A percentile compares a stretch with the other conserved stretches of the same genome.
Conservation (phyloP, 108 stramenopile genomes). For the Nitzschia inconspicua region DNA sequence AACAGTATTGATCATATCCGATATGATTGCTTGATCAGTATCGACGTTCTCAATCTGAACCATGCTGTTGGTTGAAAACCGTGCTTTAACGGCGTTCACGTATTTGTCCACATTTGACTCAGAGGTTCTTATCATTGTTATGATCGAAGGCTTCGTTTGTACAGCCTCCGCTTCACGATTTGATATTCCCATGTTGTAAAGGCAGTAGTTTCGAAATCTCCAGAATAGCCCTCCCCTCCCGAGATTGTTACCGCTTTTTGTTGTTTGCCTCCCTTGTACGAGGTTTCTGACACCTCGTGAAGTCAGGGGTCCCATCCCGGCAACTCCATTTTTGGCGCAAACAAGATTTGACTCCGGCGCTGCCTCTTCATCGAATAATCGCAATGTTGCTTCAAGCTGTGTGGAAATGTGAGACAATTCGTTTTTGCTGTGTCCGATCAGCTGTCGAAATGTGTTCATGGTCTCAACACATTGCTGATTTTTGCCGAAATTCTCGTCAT, state of each 20-base stretch:
- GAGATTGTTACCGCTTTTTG: constrained; percentile 31
- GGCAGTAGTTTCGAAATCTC: constrained; percentile 44
- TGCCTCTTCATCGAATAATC: neutral
- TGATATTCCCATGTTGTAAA: constrained; percentile 41
- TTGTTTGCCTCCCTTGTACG: constrained; percentile 37
- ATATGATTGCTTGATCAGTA: too few species aligned
- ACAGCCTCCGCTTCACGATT: too few species aligned
- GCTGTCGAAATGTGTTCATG: constrained; percentile 3
- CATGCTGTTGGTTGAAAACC: too few species aligned
- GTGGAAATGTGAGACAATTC: neutral
- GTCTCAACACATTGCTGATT: too few species aligned
- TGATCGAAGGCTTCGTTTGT: too few species aligned
- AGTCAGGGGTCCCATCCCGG: constrained; percentile 43
- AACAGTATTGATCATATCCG: too few species aligned
- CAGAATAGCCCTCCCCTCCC: constrained; percentile 45
- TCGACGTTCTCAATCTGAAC: too few species aligned
- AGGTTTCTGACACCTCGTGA: constrained; percentile 46
- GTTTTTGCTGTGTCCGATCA: constrained; percentile 24
- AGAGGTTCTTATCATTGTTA: too few species aligned
- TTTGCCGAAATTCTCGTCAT: too few species aligned
- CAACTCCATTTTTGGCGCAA: constrained; percentile 39
- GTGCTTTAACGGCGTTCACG: too few species aligned
- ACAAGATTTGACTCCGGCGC: constrained; percentile 18
- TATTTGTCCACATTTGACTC: too few species aligned
- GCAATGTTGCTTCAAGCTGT: neutral